These are phyloP conservation scores for Umbelopsis isabellina DNA, from an alignment of 192 early-diverging fungal species.

Conservation along the genomic window DNA sequence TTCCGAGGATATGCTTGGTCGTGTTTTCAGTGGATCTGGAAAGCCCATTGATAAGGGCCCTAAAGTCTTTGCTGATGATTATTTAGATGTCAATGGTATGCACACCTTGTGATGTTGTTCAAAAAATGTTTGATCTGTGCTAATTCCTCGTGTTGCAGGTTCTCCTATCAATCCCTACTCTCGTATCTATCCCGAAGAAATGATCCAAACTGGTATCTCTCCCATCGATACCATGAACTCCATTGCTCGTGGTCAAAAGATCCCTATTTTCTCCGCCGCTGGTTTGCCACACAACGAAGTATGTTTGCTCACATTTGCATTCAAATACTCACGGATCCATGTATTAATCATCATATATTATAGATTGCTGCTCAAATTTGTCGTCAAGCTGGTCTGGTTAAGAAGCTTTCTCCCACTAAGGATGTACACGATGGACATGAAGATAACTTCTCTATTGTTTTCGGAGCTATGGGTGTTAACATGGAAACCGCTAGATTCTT, in stretches of 20 bases:
- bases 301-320: conserved; percentile 1
- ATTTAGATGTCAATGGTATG: conserved; percentile 90
- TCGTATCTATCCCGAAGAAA: conserved; percentile 99
- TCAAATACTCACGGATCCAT: neutral
- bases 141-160: conserved; percentile 44
- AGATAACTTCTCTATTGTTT: conserved; percentile 99
- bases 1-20: conserved; percentile 98
- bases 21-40: conserved; percentile 99
- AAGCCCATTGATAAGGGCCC: conserved; percentile 99
- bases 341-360: neutral
- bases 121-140: neutral
- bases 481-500: conserved; percentile 99
- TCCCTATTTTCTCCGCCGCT: conserved; percentile 99
- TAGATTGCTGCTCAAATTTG: conserved; percentile 99
- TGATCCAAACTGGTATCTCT: conserved; percentile 99
- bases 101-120: neutral
- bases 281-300: conserved; percentile 99
- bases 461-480: conserved; percentile 99
- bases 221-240: conserved; percentile 99
- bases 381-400: conserved; percentile 96
- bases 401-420: conserved; percentile 84
- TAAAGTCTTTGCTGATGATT: conserved; percentile 99
- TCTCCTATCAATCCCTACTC: conserved; percentile 99
- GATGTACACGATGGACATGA: conserved; percentile 94
- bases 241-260: conserved; percentile 99